Conservation (phyloP, 2,329 filamentous ascomycete genomes). For the Alternaria metachromatica region DNA sequence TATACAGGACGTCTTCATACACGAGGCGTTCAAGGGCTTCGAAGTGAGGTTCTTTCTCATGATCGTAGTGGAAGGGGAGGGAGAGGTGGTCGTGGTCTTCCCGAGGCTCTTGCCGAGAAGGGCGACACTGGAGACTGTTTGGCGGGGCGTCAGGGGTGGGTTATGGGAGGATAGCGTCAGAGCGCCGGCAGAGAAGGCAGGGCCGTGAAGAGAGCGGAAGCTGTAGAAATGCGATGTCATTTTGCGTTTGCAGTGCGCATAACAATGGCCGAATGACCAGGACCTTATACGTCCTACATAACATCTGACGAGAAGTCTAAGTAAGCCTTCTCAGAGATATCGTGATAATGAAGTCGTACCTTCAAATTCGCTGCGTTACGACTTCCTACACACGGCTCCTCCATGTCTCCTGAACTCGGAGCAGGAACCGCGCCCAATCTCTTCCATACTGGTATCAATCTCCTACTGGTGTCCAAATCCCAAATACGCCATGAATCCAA, state of each 20-base stretch:
- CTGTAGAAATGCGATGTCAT: background rate
- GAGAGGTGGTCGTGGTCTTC: slow-evolving; percentile 93
- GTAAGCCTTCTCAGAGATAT: background rate
- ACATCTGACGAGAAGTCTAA: background rate
- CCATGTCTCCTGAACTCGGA: too few relatives aligned
- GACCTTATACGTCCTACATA: background rate
- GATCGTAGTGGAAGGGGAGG: slow-evolving; percentile 88
- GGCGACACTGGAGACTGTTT: slow-evolving; percentile 82
- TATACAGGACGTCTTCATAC: slow-evolving; percentile 91
- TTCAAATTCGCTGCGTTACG: background rate
- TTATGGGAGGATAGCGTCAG: slow-evolving; percentile 68
- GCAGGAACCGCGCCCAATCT: background rate
- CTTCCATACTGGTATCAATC: background rate
- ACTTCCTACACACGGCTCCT: too few relatives aligned
- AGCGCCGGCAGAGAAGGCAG: background rate
- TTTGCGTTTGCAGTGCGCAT: background rate
- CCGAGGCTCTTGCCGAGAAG: slow-evolving; percentile 78
- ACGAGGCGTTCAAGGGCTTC: slow-evolving; percentile 93
- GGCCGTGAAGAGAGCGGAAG: background rate
- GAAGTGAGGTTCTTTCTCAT: slow-evolving; percentile 89
- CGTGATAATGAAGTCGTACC: background rate
- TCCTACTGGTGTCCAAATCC: background rate
- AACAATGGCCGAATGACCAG: background rate
- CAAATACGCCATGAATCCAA: background rate
- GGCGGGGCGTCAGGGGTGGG: slow-evolving; percentile 83